These are phyloP conservation scores for Tritrichomonas musculus DNA, from an alignment of 208 protist genomes.

Conservation along the genomic window DNA sequence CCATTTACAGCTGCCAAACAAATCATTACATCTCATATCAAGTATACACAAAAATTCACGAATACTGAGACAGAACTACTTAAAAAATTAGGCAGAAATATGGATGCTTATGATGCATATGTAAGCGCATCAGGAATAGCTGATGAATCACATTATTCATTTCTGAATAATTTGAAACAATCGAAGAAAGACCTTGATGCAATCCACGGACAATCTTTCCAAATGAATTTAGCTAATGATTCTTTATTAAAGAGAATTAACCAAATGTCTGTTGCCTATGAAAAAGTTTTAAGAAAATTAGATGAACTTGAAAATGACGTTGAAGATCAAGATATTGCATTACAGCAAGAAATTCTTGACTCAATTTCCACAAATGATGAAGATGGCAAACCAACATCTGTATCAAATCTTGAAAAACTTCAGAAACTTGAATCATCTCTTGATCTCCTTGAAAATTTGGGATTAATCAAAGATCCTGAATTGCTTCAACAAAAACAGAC, in stretches of 20 bases:
- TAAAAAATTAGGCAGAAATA: neutral
- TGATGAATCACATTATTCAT: constrained; percentile 19
- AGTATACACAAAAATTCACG: neutral
- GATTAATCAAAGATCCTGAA: neutral
- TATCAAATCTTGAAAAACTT: neutral
- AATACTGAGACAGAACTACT: neutral
- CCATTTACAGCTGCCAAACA: neutral
- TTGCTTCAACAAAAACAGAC: neutral
- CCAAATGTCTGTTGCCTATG: neutral
- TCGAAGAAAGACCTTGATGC: neutral
- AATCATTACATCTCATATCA: neutral
- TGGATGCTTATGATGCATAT: neutral
- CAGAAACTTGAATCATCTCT: neutral
- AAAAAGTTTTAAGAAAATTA: neutral
- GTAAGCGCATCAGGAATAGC: neutral
- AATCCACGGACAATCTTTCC: neutral
- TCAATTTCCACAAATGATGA: neutral
- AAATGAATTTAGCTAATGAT: neutral
- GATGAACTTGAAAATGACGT: neutral
- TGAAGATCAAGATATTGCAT: neutral
- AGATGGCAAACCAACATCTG: neutral
- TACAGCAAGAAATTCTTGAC: neutral
- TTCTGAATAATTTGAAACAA: neutral
- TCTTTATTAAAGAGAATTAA: neutral
- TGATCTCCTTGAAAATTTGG: neutral